Evolutionary conservation across 2,329 filamentous ascomycete genomes (phyloP).

Genomic region (Trichoderma arundinaceum): DNA sequence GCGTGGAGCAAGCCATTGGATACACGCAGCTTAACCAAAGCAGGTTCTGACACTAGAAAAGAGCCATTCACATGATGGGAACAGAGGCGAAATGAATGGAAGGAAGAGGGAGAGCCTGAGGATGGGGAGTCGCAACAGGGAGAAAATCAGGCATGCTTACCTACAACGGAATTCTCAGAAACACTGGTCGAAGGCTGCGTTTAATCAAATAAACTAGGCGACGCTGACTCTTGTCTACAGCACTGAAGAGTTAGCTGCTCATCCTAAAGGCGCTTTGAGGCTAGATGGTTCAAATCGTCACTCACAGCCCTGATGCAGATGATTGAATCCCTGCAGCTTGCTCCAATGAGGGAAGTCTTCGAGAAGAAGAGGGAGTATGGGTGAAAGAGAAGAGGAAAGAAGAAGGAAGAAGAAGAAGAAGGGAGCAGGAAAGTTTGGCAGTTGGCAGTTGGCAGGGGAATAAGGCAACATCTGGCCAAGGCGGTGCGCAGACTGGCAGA

Average conservation of each 20-base stretch:
- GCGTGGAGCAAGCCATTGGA: neutral
- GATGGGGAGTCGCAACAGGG: neutral
- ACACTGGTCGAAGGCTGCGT: neutral
- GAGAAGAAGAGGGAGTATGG: neutral
- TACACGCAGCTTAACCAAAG: too few relatives aligned
- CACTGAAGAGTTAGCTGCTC: neutral
- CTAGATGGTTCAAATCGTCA: neutral
- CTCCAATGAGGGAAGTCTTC: neutral
- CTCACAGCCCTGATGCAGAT: slow-evolving; percentile 19
- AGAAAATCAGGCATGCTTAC: neutral
- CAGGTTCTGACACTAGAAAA: neutral
- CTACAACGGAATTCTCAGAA: neutral
- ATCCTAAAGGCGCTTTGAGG: too few relatives aligned
- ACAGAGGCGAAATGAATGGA: neutral
- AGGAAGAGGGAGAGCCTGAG: neutral
- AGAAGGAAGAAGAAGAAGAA: neutral
- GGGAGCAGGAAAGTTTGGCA: neutral
- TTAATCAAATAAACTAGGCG: neutral
- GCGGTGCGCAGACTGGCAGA: slow-evolving; percentile 25
- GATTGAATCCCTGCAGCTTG: neutral
- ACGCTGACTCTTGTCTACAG: neutral
- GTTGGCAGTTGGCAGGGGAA: slow-evolving; percentile 4
- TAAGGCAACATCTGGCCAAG: neutral
- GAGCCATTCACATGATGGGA: neutral
- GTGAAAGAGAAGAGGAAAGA: neutral